Conservation (phyloP, 78 protist genomes). For the Thecamonas trahens region DNA sequence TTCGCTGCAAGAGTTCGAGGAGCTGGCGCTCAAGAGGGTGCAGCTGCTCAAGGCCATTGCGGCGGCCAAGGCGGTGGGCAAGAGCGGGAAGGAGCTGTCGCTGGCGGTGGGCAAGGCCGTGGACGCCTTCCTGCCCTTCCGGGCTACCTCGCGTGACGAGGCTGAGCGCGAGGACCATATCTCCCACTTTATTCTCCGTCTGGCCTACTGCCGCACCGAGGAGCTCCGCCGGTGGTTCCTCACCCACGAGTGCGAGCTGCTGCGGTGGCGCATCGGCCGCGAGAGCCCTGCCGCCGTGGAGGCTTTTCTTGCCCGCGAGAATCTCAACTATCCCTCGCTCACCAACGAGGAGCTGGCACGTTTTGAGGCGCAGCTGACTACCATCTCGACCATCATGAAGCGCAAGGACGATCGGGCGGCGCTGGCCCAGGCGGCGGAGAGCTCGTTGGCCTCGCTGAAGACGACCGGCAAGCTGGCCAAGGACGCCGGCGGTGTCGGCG, state of each 20-base stretch:
- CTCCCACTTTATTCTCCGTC: not conserved
- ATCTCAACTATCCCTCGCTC: not conserved
- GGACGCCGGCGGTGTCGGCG: no score
- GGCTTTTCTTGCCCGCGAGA: not conserved
- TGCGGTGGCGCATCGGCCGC: not conserved
- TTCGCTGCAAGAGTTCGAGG: constrained; percentile 16
- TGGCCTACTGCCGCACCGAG: constrained; percentile 4
- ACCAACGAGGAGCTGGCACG: not conserved
- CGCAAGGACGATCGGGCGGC: no score
- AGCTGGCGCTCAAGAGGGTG: constrained; percentile 1
- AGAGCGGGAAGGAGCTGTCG: not conserved
- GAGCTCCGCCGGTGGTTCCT: constrained; percentile 23
- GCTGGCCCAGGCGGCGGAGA: no score
- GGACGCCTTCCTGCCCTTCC: not conserved
- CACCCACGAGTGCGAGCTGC: constrained; percentile 12
- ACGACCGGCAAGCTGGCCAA: no score
- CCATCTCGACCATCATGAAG: not conserved
- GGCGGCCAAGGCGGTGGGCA: not conserved
- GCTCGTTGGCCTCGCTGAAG: no score
- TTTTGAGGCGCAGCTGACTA: not conserved
- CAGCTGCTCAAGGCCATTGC: not conserved
- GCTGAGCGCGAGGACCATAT: not conserved
- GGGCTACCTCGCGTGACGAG: not conserved
- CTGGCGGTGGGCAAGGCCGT: not conserved
- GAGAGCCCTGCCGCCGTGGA: not conserved